Evolutionary conservation across 106 monocot species (phyloP).

Genomic region (Dendrobium catenatum): DNA sequence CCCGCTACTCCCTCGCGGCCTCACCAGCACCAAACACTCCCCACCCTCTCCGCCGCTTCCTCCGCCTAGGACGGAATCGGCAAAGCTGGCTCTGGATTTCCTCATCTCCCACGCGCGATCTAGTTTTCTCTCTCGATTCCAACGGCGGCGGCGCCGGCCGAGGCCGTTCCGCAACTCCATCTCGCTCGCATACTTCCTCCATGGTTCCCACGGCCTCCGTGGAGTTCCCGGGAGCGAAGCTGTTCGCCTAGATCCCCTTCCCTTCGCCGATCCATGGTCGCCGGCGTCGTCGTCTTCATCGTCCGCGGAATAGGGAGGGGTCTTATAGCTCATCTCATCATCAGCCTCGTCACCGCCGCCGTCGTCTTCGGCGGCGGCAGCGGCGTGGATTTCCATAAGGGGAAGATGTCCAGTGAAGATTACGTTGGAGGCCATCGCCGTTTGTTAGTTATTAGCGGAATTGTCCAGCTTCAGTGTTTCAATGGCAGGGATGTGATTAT

Average conservation of each 20-base stretch:
- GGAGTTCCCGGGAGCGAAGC: constrained; percentile 11
- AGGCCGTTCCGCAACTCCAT: not conserved
- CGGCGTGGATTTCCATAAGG: not conserved
- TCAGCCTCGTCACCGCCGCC: not conserved
- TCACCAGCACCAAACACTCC: constrained; percentile 11
- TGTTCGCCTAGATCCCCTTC: not conserved
- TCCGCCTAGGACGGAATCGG: not conserved
- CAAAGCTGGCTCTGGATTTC: not conserved
- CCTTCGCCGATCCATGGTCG: not conserved
- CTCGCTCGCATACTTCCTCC: constrained; percentile 5
- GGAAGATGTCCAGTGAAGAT: not conserved
- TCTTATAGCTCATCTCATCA: not conserved
- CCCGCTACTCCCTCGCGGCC: constrained; percentile 11
- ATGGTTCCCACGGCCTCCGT: not conserved
- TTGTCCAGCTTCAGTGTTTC: too few relatives aligned
- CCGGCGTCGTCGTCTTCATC: not conserved
- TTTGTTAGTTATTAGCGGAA: too few relatives aligned
- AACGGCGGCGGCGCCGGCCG: not conserved
- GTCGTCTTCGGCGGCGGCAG: not conserved
- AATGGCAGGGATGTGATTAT: too few relatives aligned
- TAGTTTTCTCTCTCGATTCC: constrained; percentile 6
- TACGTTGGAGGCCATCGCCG: not conserved
- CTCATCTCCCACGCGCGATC: constrained; percentile 8
- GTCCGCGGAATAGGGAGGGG: not conserved
- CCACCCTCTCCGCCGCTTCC: not conserved